phyloP scores from a whole-genome alignment of 1,284 basidiomycete genomes.

The Boletus smithii region DNA sequence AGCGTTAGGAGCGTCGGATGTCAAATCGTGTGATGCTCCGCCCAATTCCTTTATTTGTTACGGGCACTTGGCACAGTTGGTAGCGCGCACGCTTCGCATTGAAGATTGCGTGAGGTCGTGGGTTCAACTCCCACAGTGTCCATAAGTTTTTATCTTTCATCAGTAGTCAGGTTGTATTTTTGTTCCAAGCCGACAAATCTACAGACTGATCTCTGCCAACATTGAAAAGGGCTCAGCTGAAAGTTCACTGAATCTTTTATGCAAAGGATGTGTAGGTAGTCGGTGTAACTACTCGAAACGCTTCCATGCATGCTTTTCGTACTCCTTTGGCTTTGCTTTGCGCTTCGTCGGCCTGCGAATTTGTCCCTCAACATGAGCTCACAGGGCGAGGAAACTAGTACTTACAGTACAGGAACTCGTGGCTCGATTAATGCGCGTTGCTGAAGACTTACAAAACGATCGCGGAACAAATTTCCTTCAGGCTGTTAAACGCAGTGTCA shows the following conservation, averaged over 20 bases:
- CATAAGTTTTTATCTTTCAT: conserved; percentile 28
- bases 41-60: no score
- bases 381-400: conserved; percentile 19
- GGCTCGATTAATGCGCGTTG: conserved; percentile 78
- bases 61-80: conserved; percentile 39
- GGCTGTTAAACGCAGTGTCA: conserved; percentile 47
- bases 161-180: no score
- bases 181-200: no score
- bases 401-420: conserved; percentile 69
- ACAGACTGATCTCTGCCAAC: no score
- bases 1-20: conserved; percentile 7
- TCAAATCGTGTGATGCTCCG: not conserved
- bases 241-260: no score
- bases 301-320: conserved; percentile 90
- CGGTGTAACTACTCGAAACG: conserved; percentile 52
- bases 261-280: no score
- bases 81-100: conserved; percentile 40
- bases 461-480: conserved; percentile 91
- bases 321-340: conserved; percentile 61
- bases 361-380: conserved; percentile 5
- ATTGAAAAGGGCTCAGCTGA: no score
- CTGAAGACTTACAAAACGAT: conserved; percentile 82
- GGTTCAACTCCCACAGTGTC: conserved; percentile 40
- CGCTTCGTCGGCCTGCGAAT: conserved; percentile 47
- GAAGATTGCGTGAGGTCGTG: conserved; percentile 37